phyloP scores from a whole-genome alignment of 2,329 filamentous ascomycete species.

The Trichoderma guizhouense region DNA sequence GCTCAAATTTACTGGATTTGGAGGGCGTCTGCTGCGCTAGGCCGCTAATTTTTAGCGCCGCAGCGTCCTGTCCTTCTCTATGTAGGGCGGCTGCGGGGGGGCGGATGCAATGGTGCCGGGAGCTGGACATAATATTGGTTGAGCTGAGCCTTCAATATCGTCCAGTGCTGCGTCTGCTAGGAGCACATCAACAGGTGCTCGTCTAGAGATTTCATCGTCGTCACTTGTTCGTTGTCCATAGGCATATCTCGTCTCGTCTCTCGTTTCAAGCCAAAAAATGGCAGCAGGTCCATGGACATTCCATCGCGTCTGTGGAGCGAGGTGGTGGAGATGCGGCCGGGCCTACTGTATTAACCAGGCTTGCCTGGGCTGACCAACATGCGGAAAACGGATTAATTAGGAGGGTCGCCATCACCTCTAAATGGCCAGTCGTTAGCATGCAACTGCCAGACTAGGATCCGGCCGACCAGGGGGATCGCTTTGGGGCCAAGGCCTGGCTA shows the following conservation, averaged over 20 bases:
- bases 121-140: neutral
- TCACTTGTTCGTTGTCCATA: neutral
- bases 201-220: neutral
- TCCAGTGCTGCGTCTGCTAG: neutral
- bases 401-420: constrained; percentile 6
- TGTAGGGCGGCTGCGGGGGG: constrained; percentile 10
- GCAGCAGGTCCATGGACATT: neutral
- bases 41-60: constrained; percentile 15
- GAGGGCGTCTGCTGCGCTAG: constrained; percentile 15
- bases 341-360: neutral
- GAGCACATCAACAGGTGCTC: neutral
- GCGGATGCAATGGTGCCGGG: neutral
- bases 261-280: neutral
- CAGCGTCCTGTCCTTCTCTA: neutral
- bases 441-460: constrained; percentile 14
- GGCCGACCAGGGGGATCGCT: neutral
- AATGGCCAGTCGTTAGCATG: constrained; percentile 1
- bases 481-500: neutral
- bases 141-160: neutral
- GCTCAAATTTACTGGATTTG: constrained; percentile 14
- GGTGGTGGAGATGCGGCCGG: constrained; percentile 4
- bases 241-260: too few species aligned
- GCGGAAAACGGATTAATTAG: neutral
- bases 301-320: constrained; percentile 2
- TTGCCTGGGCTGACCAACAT: constrained; percentile 5